These are phyloP conservation scores for Penicillium sp. DNA, from an alignment of 2,329 filamentous ascomycete genomes.

Conservation along the genomic window DNA sequence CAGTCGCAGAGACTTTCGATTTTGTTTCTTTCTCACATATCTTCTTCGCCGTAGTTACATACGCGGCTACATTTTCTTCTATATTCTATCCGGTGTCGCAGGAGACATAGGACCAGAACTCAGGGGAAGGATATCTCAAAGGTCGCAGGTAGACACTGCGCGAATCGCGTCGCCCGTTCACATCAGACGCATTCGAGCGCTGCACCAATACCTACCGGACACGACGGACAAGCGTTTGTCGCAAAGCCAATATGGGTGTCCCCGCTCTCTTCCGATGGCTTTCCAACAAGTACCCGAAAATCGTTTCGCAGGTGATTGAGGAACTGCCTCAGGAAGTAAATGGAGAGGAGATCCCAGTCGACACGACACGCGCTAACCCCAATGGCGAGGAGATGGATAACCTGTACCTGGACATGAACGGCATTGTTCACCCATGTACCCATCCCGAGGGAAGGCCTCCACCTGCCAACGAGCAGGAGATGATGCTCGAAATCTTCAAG, in stretches of 20 bases:
- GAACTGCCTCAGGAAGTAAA: constrained; percentile 80
- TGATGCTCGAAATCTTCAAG: constrained; percentile 98
- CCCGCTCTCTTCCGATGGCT: constrained; percentile 96
- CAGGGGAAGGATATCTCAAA: background rate
- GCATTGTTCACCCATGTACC: constrained; percentile 97
- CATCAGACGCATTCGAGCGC: constrained; percentile 18
- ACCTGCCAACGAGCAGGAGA: constrained; percentile 93
- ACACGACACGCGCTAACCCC: constrained; percentile 82
- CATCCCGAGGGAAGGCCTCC: constrained; percentile 92
- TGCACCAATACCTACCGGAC: constrained; percentile 6
- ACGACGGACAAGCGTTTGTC: constrained; percentile 11
- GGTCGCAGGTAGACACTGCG: constrained; percentile 6
- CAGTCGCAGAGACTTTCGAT: constrained; percentile 23
- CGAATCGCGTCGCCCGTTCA: constrained; percentile 3
- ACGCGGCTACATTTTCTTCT: constrained; percentile 16
- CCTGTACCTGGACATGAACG: constrained; percentile 98
- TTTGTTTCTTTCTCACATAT: constrained; percentile 7
- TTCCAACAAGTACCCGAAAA: constrained; percentile 96
- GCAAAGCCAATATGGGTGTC: constrained; percentile 71
- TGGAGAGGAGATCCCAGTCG: constrained; percentile 80
- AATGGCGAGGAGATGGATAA: constrained; percentile 99
- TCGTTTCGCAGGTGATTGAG: constrained; percentile 88
- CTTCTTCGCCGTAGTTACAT: constrained; percentile 19
- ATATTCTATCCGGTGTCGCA: background rate
- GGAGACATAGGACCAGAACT: background rate